Evolutionary conservation across 1,284 basidiomycete genomes (phyloP).

Genomic region (Cryptococcus sp.): DNA sequence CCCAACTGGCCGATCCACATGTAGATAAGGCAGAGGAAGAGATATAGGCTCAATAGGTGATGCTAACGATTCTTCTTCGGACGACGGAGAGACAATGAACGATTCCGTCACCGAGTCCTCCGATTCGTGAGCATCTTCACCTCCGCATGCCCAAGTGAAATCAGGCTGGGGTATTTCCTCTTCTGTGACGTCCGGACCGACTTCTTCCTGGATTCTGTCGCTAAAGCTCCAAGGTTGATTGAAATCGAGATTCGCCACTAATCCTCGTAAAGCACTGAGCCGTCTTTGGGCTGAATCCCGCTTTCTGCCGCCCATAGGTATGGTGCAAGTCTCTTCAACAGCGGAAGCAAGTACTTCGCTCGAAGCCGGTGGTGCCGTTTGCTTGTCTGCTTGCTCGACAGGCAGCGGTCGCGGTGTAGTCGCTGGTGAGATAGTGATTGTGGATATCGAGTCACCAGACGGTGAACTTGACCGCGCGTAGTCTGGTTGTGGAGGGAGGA

Average conservation of each 20-base stretch:
- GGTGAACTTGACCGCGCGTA: constrained; percentile 22
- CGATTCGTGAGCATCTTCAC: not conserved
- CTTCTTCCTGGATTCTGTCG: not conserved
- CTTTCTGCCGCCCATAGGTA: constrained; percentile 22
- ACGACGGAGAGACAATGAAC: constrained; percentile 11
- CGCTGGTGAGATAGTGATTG: constrained; percentile 23
- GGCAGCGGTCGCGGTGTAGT: constrained; percentile 17
- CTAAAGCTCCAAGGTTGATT: constrained; percentile 41
- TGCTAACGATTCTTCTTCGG: constrained; percentile 7
- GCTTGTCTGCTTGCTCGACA: constrained; percentile 1
- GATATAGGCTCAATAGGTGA: constrained; percentile 11
- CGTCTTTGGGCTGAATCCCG: constrained; percentile 40
- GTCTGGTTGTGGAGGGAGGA: constrained; percentile 18
- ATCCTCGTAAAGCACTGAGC: constrained; percentile 38
- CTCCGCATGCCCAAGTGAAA: constrained; percentile 23
- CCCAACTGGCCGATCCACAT: not conserved
- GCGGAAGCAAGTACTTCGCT: constrained; percentile 2
- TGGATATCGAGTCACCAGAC: constrained; percentile 29
- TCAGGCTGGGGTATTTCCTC: constrained; percentile 5
- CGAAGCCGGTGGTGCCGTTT: constrained; percentile 3
- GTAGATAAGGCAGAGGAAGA: constrained; percentile 1
- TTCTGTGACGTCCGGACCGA: not conserved
- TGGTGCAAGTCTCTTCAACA: not conserved
- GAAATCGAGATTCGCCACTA: constrained; percentile 48
- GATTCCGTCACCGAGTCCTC: constrained; percentile 6